These are phyloP conservation scores for Malus orientalis DNA, from an alignment of 306 rosid genomes.

Conservation along the genomic window DNA sequence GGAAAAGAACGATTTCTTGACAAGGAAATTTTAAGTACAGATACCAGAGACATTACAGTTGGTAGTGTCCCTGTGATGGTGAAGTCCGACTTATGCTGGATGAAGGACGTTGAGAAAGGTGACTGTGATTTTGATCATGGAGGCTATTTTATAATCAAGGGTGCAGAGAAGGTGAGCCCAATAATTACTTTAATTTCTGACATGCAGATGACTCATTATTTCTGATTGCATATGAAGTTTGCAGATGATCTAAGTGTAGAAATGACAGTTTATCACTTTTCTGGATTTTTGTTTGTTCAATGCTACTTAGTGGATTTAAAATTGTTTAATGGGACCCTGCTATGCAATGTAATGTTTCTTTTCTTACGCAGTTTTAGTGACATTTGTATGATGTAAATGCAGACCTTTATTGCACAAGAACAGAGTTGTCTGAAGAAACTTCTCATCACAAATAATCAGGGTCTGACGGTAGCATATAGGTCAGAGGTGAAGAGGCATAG, in stretches of 20 bases:
- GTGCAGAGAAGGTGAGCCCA: conserved; percentile 78
- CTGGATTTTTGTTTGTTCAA: neutral
- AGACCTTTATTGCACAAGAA: conserved; percentile 94
- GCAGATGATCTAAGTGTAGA: neutral
- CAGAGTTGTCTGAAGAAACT: conserved; percentile 66
- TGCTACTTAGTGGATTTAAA: neutral
- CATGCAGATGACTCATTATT: neutral
- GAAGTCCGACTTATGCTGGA: conserved; percentile 81
- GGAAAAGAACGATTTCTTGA: conserved; percentile 60
- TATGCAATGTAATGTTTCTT: neutral
- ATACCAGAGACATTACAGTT: conserved; percentile 44
- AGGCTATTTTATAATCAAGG: conserved; percentile 86
- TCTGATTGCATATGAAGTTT: neutral
- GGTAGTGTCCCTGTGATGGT: conserved; percentile 95
- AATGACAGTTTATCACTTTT: neutral
- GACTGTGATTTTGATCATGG: conserved; percentile 91
- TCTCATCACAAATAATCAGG: conserved; percentile 54
- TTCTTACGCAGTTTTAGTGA: neutral
- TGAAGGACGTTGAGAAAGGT: conserved; percentile 58
- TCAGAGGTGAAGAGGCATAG: conserved; percentile 73
- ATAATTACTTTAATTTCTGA: neutral
- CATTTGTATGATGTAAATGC: conserved; percentile 22
- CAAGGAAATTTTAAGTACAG: conserved; percentile 20
- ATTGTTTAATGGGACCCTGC: neutral
- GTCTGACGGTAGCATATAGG: conserved; percentile 57